These are phyloP conservation scores for Phytophthora macrochlamydospora DNA, from an alignment of 352 stramenopile species.

Conservation along the genomic window DNA sequence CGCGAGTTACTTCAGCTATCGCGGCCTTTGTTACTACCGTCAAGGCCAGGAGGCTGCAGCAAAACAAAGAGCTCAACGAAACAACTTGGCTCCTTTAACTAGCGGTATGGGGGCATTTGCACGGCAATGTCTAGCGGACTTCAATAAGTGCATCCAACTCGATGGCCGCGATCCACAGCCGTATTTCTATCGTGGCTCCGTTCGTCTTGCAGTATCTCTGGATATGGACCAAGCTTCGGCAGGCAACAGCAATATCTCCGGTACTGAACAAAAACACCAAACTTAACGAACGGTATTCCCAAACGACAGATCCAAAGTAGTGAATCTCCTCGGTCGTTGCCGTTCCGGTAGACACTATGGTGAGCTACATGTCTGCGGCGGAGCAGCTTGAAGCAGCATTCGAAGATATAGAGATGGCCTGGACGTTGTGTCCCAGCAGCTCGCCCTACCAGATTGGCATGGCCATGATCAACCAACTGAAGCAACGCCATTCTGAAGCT, in stretches of 20 bases:
- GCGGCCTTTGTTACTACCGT: conserved; percentile 72
- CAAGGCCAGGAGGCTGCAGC: conserved; percentile 44
- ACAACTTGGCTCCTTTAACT: background rate
- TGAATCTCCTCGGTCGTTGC: conserved; percentile 7
- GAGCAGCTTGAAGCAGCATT: conserved; percentile 77
- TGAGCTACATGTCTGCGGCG: conserved; percentile 29
- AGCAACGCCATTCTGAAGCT: conserved; percentile 48
- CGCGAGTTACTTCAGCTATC: conserved; percentile 66
- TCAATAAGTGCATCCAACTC: conserved; percentile 76
- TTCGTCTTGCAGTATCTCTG: conserved; percentile 66
- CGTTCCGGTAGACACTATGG: conserved; percentile 3
- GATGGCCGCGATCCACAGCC: conserved; percentile 74
- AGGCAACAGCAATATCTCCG: background rate
- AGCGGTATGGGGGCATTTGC: conserved; percentile 35
- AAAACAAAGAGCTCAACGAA: conserved; percentile 7
- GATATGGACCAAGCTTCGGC: conserved; percentile 37
- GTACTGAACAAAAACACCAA: conserved; percentile 9
- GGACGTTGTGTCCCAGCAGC: conserved; percentile 44
- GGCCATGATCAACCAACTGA: conserved; percentile 79
- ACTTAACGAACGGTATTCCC: background rate
- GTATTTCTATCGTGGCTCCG: conserved; percentile 79
- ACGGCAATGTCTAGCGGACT: conserved; percentile 66
- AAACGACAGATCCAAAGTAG: conserved; percentile 9
- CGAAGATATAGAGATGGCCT: conserved; percentile 83
- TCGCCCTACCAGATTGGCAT: conserved; percentile 68